A percentile compares a stretch with the other conserved stretches of the same genome.
phyloP scores from a whole-genome alignment of 2,329 filamentous ascomycete species.

The Phaeosphaeriaceae sp. region DNA sequence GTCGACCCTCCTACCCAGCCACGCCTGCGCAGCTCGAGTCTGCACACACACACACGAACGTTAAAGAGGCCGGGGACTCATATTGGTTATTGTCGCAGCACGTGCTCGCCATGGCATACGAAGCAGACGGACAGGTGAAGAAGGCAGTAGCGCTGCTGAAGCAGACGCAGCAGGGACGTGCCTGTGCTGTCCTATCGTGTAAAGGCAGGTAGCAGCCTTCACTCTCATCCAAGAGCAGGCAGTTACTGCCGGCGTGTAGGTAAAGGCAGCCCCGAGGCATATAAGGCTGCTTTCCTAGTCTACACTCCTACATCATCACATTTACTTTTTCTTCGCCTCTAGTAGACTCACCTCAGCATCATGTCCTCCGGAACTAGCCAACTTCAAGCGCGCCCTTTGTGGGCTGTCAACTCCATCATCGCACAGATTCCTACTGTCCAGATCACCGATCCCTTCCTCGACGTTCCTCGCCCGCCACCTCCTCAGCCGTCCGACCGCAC shows the following conservation, averaged over 20 bases:
- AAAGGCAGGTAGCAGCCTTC: background rate
- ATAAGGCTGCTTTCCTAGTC: no score
- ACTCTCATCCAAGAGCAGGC: background rate
- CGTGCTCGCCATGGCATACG: no score
- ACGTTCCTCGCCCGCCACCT: slow-evolving; percentile 3
- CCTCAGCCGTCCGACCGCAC: slow-evolving; percentile 1
- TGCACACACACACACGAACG: no score
- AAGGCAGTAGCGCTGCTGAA: no score
- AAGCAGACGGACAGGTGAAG: no score
- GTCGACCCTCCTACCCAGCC: no score
- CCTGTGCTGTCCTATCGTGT: background rate
- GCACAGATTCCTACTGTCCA: slow-evolving; percentile 4
- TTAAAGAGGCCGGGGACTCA: no score
- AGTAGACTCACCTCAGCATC: slow-evolving; percentile 3
- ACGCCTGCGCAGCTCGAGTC: no score
- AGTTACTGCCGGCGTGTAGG: background rate
- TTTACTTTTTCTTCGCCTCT: slow-evolving; percentile 1
- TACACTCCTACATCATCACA: background rate
- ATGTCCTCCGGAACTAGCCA: slow-evolving; percentile 2
- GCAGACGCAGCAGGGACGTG: background rate
- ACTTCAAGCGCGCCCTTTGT: slow-evolving; percentile 4
- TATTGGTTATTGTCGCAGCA: no score
- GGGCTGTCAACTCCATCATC: slow-evolving; percentile 6
- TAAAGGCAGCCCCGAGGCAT: background rate
- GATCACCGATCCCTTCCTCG: slow-evolving; percentile 3